Base-by-base conservation (phyloP, 306 rosid species). In the Fagus crenata region DNA sequence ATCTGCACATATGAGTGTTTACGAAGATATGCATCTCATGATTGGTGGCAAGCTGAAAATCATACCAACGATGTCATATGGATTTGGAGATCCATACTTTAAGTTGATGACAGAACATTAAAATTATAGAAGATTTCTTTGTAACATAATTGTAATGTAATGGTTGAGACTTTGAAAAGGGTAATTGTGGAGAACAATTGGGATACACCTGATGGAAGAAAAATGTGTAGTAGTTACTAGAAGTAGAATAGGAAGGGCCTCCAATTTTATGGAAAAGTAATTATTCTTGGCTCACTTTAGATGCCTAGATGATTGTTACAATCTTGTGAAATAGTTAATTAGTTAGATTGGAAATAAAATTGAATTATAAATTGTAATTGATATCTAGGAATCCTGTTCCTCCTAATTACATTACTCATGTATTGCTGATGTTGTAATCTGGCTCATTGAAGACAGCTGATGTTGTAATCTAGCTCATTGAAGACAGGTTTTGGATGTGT, bases 131-230 rank as follows among this genome's bases (percentile, higher is more conserved):
- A 79, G 65, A 73, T 83, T 80, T 75, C 81, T 55, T 74, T 89
- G 90, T 87, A 89, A 73, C 84, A 84, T 84, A 72, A 35, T n/a
- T 90, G 88, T 79, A 82, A 37, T 76, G 60, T 81, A 72, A 78
- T 75, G 60, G 78, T 53, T 67, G 68, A 72, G 81, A 79, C 67
- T 72, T 28, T 35, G 80, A 69, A 4, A 75, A 67, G 28, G 69
- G 75, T 49, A 69, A 75, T 22, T 79, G 69, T 75, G 80, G 80
- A 65, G 78, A 73, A 70, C 81, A 85, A 58, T 55, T 69, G 74
- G 73, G 55, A 75, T 41, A 58, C 67, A 56, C 73, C 69, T 79
- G 37, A 60, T 79, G 71, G 70, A 77, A 67, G 75, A 39, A 70
- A 84, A 77, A n/a, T 76, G 81, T 77, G 68, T 56, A 71, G 75